A percentile compares a stretch with the other conserved stretches of the same genome.
These are phyloP conservation scores for Stromatinia cepivora DNA, from an alignment of 2,329 filamentous ascomycete genomes.

Conservation along the genomic window DNA sequence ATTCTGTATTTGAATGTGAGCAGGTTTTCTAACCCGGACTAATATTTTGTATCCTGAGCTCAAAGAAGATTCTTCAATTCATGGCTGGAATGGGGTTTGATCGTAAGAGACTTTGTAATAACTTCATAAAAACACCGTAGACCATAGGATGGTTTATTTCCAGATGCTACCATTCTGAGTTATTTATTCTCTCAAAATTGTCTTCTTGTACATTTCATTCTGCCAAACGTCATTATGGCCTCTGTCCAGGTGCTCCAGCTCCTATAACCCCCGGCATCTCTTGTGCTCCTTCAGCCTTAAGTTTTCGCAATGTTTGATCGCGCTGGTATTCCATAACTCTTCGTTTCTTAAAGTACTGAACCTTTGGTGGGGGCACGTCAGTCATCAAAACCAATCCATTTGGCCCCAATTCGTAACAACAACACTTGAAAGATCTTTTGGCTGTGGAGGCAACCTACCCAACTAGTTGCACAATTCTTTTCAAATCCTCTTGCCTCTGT, in stretches of 20 bases:
- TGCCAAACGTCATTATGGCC: constrained; percentile 7
- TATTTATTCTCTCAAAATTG: too few species aligned
- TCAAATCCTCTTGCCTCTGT: constrained; percentile 69
- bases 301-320: constrained; percentile 72
- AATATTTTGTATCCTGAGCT: background rate
- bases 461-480: constrained; percentile 81
- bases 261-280: constrained; percentile 48
- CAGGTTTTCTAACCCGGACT: background rate
- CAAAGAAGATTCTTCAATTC: background rate
- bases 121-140: background rate
- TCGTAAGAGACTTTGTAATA: background rate
- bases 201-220: constrained; percentile 13
- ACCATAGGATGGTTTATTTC: background rate
- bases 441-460: constrained; percentile 60
- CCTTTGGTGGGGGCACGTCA: constrained; percentile 51
- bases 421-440: background rate
- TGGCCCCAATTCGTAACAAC: background rate
- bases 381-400: background rate
- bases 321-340: constrained; percentile 90
- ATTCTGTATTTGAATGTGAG: background rate
- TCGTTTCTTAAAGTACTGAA: constrained; percentile 97
- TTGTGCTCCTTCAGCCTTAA: constrained; percentile 71
- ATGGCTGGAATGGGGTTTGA: background rate
- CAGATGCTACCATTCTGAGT: too few species aligned
- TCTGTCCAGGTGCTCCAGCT: constrained; percentile 23